Percentiles rank a stretch among this genome's conserved stretches.
These are phyloP conservation scores for Tetrapisispora fleetii DNA, from an alignment of 805 yeast genomes.

Conservation along the genomic window DNA sequence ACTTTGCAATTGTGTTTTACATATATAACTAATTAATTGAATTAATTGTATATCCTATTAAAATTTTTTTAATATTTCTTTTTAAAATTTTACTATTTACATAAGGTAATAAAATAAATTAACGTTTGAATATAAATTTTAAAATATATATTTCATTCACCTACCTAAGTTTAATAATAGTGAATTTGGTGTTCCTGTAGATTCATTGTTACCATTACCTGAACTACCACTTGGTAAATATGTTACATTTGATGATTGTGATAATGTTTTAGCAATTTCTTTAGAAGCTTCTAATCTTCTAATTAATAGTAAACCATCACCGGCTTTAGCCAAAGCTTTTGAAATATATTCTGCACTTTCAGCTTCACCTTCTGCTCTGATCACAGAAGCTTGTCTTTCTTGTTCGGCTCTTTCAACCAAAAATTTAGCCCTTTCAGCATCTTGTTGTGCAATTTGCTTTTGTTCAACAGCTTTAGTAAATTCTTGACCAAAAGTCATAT, in stretches of 20 bases:
- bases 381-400: conserved; percentile 88
- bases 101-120: too few relatives aligned
- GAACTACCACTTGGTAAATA: conserved; percentile 57
- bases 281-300: conserved; percentile 95
- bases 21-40: too few relatives aligned
- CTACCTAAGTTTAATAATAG: conserved; percentile 63
- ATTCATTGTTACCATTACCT: conserved; percentile 24
- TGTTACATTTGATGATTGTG: conserved; percentile 74
- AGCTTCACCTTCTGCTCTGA: conserved; percentile 98
- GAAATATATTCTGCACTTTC: conserved; percentile 95
- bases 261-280: conserved; percentile 85
- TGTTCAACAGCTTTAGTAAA: conserved; percentile 98
- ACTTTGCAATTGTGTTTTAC: too few relatives aligned
- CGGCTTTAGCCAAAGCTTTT: conserved; percentile 84
- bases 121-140: too few relatives aligned
- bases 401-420: conserved; percentile 95
- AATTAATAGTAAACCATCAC: conserved; percentile 88
- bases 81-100: background rate
- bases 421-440: conserved; percentile 92
- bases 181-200: conserved; percentile 37
- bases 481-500: conserved; percentile 92
- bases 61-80: too few relatives aligned
- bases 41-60: too few relatives aligned
- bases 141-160: conserved; percentile 19
- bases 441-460: conserved; percentile 98